phyloP scores from a whole-genome alignment of 352 stramenopile genomes.

The Aphanomyces euteiches region DNA sequence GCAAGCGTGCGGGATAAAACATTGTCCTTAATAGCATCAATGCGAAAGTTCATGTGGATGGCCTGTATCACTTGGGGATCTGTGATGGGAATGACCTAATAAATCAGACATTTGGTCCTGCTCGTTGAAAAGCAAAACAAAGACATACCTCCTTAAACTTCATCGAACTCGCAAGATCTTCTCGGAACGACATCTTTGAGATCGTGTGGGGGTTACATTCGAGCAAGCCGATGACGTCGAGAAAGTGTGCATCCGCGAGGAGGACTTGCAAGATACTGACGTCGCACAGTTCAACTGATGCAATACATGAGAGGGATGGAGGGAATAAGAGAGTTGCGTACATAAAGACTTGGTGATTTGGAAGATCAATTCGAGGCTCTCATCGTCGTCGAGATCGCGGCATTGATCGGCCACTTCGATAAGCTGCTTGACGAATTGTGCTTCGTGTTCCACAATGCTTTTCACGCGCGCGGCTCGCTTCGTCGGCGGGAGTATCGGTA shows the following conservation, averaged over 20 bases:
- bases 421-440: slow-evolving; percentile 28
- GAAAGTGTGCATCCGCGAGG: slow-evolving; percentile 69
- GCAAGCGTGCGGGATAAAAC: slow-evolving; percentile 71
- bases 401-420: slow-evolving; percentile 28
- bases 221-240: slow-evolving; percentile 77
- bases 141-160: slow-evolving; percentile 60
- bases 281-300: slow-evolving; percentile 70
- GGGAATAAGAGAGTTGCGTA: background rate
- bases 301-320: background rate
- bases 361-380: slow-evolving; percentile 27
- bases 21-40: slow-evolving; percentile 86
- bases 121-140: no score
- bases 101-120: no score
- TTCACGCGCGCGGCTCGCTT: slow-evolving; percentile 23
- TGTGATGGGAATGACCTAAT: slow-evolving; percentile 64
- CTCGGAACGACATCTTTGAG: slow-evolving; percentile 68
- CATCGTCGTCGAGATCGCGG: slow-evolving; percentile 28
- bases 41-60: slow-evolving; percentile 82
- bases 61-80: slow-evolving; percentile 57
- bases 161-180: slow-evolving; percentile 50
- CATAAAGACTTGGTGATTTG: slow-evolving; percentile 26
- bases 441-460: slow-evolving; percentile 27
- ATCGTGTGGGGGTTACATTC: slow-evolving; percentile 75
- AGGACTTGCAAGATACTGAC: slow-evolving; percentile 61
- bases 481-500: slow-evolving; percentile 19